phyloP scores from a whole-genome alignment of 2,329 filamentous ascomycete genomes.

The Aspergillus chevalieri region DNA sequence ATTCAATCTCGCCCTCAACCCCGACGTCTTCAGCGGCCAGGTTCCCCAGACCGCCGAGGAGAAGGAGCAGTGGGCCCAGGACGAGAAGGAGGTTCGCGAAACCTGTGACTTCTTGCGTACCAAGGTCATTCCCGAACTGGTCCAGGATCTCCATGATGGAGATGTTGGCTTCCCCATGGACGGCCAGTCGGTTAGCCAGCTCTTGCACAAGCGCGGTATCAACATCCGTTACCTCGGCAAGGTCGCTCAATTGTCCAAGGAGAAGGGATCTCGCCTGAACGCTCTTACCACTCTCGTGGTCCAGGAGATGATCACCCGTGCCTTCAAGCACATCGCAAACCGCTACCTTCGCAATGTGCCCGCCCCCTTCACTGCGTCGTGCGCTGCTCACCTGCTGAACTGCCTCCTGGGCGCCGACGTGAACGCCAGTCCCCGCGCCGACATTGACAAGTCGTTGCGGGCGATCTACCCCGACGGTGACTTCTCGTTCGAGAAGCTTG shows the following conservation, averaged over 20 bases:
- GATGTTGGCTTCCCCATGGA: slow-evolving; percentile 99
- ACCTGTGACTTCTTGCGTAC: slow-evolving; percentile 72
- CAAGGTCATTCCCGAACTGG: slow-evolving; percentile 73
- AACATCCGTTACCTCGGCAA: slow-evolving; percentile 94
- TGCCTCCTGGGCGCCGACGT: slow-evolving; percentile 75
- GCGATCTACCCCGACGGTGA: slow-evolving; percentile 74
- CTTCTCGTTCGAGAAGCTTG: slow-evolving; percentile 72
- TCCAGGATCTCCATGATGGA: slow-evolving; percentile 81
- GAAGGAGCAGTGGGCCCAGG: slow-evolving; percentile 71
- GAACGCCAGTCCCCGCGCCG: slow-evolving; percentile 70
- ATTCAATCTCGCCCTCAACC: slow-evolving; percentile 85
- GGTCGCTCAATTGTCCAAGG: slow-evolving; percentile 63
- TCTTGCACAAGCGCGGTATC: slow-evolving; percentile 94
- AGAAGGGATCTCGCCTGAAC: slow-evolving; percentile 63
- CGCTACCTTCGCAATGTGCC: slow-evolving; percentile 74
- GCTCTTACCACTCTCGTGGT: slow-evolving; percentile 71
- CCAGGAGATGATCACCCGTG: slow-evolving; percentile 91
- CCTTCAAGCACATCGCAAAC: slow-evolving; percentile 87
- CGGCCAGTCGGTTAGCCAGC: slow-evolving; percentile 77
- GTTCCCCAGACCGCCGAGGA: slow-evolving; percentile 83
- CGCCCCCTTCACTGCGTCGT: slow-evolving; percentile 70
- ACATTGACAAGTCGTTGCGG: slow-evolving; percentile 69
- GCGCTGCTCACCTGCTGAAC: slow-evolving; percentile 82
- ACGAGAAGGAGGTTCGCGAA: slow-evolving; percentile 81
- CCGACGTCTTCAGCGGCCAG: slow-evolving; percentile 92